Evolutionary conservation across 2,329 filamentous ascomycete species (phyloP).

Genomic region (Aspergillus texensis): DNA sequence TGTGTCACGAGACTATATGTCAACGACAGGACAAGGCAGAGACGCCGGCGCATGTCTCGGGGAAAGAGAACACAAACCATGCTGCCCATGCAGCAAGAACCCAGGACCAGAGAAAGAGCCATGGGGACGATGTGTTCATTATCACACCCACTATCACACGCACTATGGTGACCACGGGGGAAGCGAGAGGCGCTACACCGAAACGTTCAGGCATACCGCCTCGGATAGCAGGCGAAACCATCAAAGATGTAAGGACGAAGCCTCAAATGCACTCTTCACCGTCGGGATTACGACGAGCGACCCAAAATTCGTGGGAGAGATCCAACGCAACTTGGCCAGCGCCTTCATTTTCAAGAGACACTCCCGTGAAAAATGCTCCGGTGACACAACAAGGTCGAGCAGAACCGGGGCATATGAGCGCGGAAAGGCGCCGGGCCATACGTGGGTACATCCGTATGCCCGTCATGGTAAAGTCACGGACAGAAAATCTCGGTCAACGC

Average conservation of each 20-base stretch:
- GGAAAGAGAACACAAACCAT: slow-evolving; percentile 29
- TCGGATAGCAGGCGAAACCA: slow-evolving; percentile 29
- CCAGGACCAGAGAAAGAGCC: slow-evolving; percentile 16
- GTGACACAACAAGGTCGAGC: slow-evolving; percentile 15
- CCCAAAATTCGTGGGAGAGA: slow-evolving; percentile 26
- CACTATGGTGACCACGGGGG: slow-evolving; percentile 39
- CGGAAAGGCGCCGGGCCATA: slow-evolving; percentile 27
- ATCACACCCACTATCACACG: slow-evolving; percentile 46
- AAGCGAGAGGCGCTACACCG: slow-evolving; percentile 20
- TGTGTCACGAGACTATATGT: slow-evolving; percentile 27
- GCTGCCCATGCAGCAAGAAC: slow-evolving; percentile 15
- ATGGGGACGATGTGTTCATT: slow-evolving; percentile 39
- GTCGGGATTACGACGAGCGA: slow-evolving; percentile 30
- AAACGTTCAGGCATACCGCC: slow-evolving; percentile 19
- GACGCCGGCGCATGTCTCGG: slow-evolving; percentile 21
- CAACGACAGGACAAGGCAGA: slow-evolving; percentile 19
- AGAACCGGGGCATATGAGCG: slow-evolving; percentile 10
- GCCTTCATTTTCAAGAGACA: slow-evolving; percentile 20
- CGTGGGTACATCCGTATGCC: slow-evolving; percentile 43
- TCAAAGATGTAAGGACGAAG: slow-evolving; percentile 31
- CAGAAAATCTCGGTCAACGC: slow-evolving; percentile 28
- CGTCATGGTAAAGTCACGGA: slow-evolving; percentile 31
- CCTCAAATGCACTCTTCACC: slow-evolving; percentile 28
- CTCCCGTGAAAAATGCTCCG: slow-evolving; percentile 17
- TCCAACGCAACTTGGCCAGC: slow-evolving; percentile 25